phyloP scores from a whole-genome alignment of 2,329 filamentous ascomycete genomes.

The Pseudocercospora crystallina region DNA sequence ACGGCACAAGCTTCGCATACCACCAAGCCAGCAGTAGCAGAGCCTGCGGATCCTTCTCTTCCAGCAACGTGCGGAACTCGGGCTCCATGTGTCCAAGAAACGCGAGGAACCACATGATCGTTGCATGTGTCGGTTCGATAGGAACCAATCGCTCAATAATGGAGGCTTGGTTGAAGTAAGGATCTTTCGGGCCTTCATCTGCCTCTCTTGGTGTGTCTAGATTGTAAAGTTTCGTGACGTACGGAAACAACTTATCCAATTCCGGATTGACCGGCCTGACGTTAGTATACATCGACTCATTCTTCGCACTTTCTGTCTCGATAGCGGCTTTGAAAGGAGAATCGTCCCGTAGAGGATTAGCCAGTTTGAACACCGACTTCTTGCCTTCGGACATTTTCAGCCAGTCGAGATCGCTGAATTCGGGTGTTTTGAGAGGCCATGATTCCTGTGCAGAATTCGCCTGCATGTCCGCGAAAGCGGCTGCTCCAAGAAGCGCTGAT shows the following conservation, averaged over 20 bases:
- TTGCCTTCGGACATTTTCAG: conserved; percentile 59
- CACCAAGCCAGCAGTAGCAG: conserved; percentile 59
- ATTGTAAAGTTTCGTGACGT: conserved; percentile 24
- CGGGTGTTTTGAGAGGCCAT: conserved; percentile 56
- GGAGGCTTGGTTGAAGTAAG: conserved; percentile 35
- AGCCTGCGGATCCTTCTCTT: conserved; percentile 53
- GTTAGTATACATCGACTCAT: conserved; percentile 1
- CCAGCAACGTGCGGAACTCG: conserved; percentile 48
- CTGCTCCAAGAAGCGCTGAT: conserved; percentile 48
- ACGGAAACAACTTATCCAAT: conserved; percentile 20
- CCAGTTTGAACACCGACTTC: conserved; percentile 52
- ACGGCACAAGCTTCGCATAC: conserved; percentile 51
- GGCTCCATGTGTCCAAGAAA: conserved; percentile 50
- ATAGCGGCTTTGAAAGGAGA: conserved; percentile 47
- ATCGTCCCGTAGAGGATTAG: conserved; percentile 50
- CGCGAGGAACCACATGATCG: conserved; percentile 46
- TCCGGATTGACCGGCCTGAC: conserved; percentile 11
- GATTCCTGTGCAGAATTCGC: conserved; percentile 44
- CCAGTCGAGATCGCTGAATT: conserved; percentile 56
- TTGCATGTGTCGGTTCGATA: conserved; percentile 40
- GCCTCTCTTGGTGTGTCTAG: conserved; percentile 22
- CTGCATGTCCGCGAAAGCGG: conserved; percentile 49
- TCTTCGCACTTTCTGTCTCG: conserved; percentile 14
- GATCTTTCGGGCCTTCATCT: conserved; percentile 13
- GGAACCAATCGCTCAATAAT: conserved; percentile 41